Evolutionary conservation across 179 eudicot species (phyloP).

Genomic region (Drosera spatulata): DNA sequence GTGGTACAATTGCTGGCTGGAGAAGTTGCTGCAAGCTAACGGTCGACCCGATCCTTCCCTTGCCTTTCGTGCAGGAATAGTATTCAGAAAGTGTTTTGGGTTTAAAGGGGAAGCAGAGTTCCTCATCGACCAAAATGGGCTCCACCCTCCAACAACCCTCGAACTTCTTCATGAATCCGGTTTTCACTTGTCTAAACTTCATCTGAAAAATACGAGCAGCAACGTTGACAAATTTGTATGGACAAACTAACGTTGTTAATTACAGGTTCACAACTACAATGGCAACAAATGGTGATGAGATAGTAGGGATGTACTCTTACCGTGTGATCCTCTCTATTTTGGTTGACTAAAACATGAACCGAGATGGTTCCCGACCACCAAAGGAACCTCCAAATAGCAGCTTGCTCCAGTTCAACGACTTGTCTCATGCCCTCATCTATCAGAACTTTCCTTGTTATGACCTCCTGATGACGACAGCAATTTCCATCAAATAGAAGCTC

Average conservation of each 20-base stretch:
- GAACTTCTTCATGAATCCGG: conserved; percentile 86
- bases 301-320: conserved; percentile 23
- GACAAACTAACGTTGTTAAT: too few relatives aligned
- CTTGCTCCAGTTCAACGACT: conserved; percentile 93
- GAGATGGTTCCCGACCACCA: conserved; percentile 98
- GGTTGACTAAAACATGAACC: conserved; percentile 90
- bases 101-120: conserved; percentile 52
- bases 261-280: not conserved
- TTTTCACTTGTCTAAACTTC: conserved; percentile 82
- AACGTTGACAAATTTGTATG: too few relatives aligned
- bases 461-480: conserved; percentile 52
- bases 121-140: conserved; percentile 71
- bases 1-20: conserved; percentile 79
- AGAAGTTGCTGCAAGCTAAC: conserved; percentile 75
- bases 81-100: conserved; percentile 59
- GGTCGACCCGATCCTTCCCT: conserved; percentile 78
- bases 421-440: conserved; percentile 88
- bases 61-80: conserved; percentile 46
- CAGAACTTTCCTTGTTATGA: conserved; percentile 69
- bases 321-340: conserved; percentile 73
- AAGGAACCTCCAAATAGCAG: conserved; percentile 93
- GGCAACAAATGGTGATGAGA: not conserved
- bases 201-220: conserved; percentile 31
- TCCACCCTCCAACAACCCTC: conserved; percentile 95
- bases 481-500: conserved; percentile 1